Evolutionary conservation across 331 rosid species (phyloP).

Genomic region (Malus hybrid): DNA sequence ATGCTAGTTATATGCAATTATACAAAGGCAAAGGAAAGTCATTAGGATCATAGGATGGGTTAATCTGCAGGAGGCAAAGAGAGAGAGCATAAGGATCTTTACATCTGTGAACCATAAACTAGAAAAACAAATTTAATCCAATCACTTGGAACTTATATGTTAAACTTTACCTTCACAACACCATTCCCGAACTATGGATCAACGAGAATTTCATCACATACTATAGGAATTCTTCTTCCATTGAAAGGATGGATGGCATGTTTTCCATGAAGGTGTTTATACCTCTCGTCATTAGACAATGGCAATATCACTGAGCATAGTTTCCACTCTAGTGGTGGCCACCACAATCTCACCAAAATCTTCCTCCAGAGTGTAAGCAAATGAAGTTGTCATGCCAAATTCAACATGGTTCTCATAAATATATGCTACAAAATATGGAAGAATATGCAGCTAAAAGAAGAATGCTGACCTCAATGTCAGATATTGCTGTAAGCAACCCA

Average conservation of each 20-base stretch:
- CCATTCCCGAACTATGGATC: constrained; percentile 87
- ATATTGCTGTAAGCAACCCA: constrained; percentile 63
- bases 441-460: neutral
- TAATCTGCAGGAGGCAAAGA: constrained; percentile 51
- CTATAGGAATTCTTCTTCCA: constrained; percentile 71
- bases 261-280: constrained; percentile 73
- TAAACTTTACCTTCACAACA: constrained; percentile 70
- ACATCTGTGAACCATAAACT: neutral
- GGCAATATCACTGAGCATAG: constrained; percentile 97
- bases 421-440: neutral
- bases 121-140: constrained; percentile 3
- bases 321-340: constrained; percentile 91
- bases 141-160: neutral
- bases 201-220: constrained; percentile 83
- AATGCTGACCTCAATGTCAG: constrained; percentile 79
- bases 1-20: too few species aligned
- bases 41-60: constrained; percentile 97
- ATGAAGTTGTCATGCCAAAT: constrained; percentile 78
- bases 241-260: constrained; percentile 83
- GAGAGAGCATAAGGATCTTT: neutral
- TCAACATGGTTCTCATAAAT: constrained; percentile 47
- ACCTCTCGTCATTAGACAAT: constrained; percentile 67
- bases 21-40: constrained; percentile 33
- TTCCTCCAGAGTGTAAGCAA: constrained; percentile 79
- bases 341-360: constrained; percentile 81